Evolutionary conservation across 2,329 filamentous ascomycete genomes (phyloP), one percentile per base, ranked within the genome.

Genomic region (Lojkania enalia): DNA sequence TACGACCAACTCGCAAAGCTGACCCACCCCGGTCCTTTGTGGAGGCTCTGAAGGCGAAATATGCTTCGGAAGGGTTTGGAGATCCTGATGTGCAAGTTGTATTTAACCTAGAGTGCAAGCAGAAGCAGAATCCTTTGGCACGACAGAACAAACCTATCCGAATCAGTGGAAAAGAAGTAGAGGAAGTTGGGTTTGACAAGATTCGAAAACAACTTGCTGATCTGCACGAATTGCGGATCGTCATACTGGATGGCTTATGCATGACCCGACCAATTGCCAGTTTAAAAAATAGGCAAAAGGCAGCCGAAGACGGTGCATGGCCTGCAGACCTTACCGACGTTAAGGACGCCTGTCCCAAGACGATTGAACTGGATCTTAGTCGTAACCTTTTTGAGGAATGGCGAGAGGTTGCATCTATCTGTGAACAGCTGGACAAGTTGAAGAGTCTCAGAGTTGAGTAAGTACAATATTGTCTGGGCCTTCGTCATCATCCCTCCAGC

Each of bases 141-240:
- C 55, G 44, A 13, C 35, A 41, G 12, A 60, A 60, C 5, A 76
- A 77, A 38, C 76, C 82, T 37, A 86, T 95, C 51, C 73, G 86
- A 77, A 78, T 95, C 76, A 72, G 88, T 71, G 77, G 80, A 27
- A 97, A 97, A 71, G 81, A 91, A 14, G 92, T 89, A 4, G 87
- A 97, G 72, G 92, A 97, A 72, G 83, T 97, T 23, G 94, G 94
- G 20, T 97, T 97, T 58, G 90, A 95, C 57, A 96, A 96, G 76
- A 89, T 96, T 55, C 83, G 87, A 32, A 80, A 80, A 54, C 83
- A 91, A 70, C 84, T 95, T 61, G 86, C 90, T 56, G 77, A 86
- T 62, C 76, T 97, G 21, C 76, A 85, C 42, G 88, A 94, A 58
- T 78, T 97, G 48, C 85, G 80, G 55, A 84, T 91, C 43, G 84